Base-by-base conservation (phyloP, 2,329 filamentous ascomycete genomes). In the Phialophora verrucosa region DNA sequence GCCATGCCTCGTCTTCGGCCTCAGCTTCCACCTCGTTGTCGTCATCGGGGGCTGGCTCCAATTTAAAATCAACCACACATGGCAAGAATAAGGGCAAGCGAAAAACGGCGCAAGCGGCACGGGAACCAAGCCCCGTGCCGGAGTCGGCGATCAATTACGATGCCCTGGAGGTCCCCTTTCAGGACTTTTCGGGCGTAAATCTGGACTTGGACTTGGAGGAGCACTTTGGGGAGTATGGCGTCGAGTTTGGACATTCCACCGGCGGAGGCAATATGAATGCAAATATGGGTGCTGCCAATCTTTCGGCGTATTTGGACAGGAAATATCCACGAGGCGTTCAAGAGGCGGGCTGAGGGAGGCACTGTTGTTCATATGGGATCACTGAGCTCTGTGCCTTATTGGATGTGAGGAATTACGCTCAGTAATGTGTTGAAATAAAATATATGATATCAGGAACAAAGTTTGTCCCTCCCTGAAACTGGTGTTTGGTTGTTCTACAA, bases 81-180 rank as follows among this genome's bases (percentile, higher is more conserved):
- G 56, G 27, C 35, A 58, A 53, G 38, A 65, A 62, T n/a, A 62
- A 60, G 32, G 32, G 60, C 44, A 69, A 63, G 20, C 60, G 61
- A 42, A 64, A 66, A 50, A 49, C 35, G 17, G 29, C 38, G 49
- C 55, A 51, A 12, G 31, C 10, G 20, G 12, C 47, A 8, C 58
- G 47, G 10, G 51, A 56, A 51, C 23, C 65, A 17, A 65, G 59
- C 25, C 63, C 66, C 23, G 62, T 65, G 7, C 49, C 63, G 20
- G 69, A 71, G 23, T 65, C 59, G 17, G 67, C 56, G 10, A 63
- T 69, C 62, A 65, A 71, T 32, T 67, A 59, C 35, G 47, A 66
- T 44, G 69, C 64, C 10, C 54, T 69, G 35, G 51, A 66, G 42
- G 35, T 59, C 10, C 56, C 67, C 11, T 69, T 63, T 31, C 51